Evolutionary conservation across 331 rosid species (phyloP), one percentile per base, ranked within the genome.

Genomic region (Prunus yedoensis): DNA sequence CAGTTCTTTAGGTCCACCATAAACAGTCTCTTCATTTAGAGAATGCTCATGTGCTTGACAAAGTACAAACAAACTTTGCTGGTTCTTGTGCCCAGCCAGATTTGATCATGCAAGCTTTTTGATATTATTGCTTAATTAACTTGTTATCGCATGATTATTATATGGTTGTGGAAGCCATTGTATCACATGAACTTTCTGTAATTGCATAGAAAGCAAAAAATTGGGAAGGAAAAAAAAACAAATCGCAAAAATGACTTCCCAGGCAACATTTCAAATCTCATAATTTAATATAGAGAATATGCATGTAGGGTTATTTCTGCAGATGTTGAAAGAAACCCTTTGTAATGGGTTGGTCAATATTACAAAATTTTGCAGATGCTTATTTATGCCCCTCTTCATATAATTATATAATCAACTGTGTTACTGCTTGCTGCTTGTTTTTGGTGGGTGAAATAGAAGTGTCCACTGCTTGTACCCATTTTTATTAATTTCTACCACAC

Each of bases 401-500:
- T 68, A 1, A 47, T 8, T 0, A 20, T 49, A 50, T 8, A 25
- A 14, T 13, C 10, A 25, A 49, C 16, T 15, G 27, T 64, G 38
- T 54, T 45, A 68, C 17, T 43, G 65, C 23, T 80, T 60, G 20
- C 51, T 32, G 13, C 12, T 61, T 32, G 53, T 10, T 43, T 38
- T 23, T 51, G 46, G 13, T 30, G 16, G 8, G 9, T 51, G 57
- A 35, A 73, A 47, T n/a, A 10, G 15, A 27, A 51, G 17, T 5
- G 75, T 60, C 66, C 27, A 20, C 59, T 3, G 38, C 52, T 61
- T 38, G 16, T 18, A 27, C 38, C 17, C 54, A 14, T 49, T 9
- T 20, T 32, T 53, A 54, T 56, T 73, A 47, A 59, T 28, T 53
- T 67, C 57, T 56, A 38, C 77, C 47, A 74, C 67, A 70, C 17